These are phyloP conservation scores for Oxytropis ochrocephala DNA, from an alignment of 306 rosid species.

Conservation along the genomic window DNA sequence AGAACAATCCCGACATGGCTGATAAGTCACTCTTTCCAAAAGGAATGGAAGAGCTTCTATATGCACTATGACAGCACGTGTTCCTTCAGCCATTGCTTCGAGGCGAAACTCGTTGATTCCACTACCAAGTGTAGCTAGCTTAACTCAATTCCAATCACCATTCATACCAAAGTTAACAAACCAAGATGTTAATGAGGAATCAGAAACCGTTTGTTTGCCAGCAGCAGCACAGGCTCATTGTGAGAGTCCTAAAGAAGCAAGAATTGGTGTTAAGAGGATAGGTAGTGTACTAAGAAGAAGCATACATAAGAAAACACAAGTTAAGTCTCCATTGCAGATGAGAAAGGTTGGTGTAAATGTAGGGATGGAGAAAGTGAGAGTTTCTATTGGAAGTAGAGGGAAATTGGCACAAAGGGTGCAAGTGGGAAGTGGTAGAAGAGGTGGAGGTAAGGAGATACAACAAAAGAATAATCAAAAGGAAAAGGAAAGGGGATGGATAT, in stretches of 20 bases:
- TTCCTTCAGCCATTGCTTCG: conserved; percentile 46
- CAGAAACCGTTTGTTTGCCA: conserved; percentile 38
- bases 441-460: conserved; percentile 51
- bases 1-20: conserved; percentile 69
- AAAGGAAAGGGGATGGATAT: conserved; percentile 91
- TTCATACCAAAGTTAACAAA: conserved; percentile 33
- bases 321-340: conserved; percentile 66
- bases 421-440: conserved; percentile 47
- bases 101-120: conserved; percentile 89
- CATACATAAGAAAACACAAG: conserved; percentile 54
- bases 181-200: conserved; percentile 42
- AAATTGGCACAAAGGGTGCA: conserved; percentile 55
- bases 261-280: conserved; percentile 55
- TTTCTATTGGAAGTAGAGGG: conserved; percentile 84
- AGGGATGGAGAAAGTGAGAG: conserved; percentile 82
- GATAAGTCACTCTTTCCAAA: conserved; percentile 46
- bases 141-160: conserved; percentile 41
- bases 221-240: conserved; percentile 44
- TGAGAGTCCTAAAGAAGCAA: conserved; percentile 67
- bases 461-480: conserved; percentile 61
- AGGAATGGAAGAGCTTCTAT: conserved; percentile 73
- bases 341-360: conserved; percentile 73
- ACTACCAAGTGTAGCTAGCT: conserved; percentile 49
- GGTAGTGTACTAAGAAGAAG: conserved; percentile 67
- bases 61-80: conserved; percentile 48